phyloP scores from a whole-genome alignment of 108 stramenopile species.

The Pseudonitzschia delicatissima region DNA sequence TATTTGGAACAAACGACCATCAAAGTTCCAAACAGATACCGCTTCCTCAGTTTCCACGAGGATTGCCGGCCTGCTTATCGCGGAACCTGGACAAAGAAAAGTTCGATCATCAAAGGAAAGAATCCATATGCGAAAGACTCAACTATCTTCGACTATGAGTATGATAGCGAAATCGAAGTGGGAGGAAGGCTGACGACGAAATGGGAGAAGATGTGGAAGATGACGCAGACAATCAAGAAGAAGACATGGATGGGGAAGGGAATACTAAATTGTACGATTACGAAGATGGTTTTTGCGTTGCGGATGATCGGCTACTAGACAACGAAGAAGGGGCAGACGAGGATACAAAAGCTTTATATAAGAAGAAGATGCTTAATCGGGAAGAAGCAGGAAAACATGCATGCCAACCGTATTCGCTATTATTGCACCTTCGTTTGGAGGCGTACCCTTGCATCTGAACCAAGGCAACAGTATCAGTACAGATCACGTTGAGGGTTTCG shows the following conservation, averaged over 20 bases:
- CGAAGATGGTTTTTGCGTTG: conserved; percentile 79
- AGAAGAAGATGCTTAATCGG: conserved; percentile 53
- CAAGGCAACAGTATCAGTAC: not conserved
- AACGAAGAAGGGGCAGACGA: conserved; percentile 71
- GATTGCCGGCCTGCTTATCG: conserved; percentile 83
- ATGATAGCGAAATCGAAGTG: conserved; percentile 91
- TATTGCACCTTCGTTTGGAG: conserved; percentile 56
- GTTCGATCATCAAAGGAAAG: conserved; percentile 63
- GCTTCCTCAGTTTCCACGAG: conserved; percentile 80
- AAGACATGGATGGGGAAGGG: conserved; percentile 65
- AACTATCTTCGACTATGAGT: conserved; percentile 71
- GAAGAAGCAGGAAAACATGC: conserved; percentile 10
- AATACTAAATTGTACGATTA: conserved; percentile 43
- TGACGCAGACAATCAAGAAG: conserved; percentile 59
- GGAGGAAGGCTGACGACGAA: conserved; percentile 90
- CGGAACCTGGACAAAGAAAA: conserved; percentile 90
- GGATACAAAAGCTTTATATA: conserved; percentile 58
- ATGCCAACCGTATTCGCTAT: conserved; percentile 41
- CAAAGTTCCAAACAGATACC: conserved; percentile 69
- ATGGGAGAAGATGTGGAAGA: conserved; percentile 74
- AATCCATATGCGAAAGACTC: conserved; percentile 75
- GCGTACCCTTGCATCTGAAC: conserved; percentile 25
- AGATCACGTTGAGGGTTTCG: conserved; percentile 6
- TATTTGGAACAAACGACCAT: conserved; percentile 71
- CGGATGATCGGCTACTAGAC: conserved; percentile 51